Evolutionary conservation across 106 monocot species (phyloP).

Genomic region (Dioscorea zingiberensis): DNA sequence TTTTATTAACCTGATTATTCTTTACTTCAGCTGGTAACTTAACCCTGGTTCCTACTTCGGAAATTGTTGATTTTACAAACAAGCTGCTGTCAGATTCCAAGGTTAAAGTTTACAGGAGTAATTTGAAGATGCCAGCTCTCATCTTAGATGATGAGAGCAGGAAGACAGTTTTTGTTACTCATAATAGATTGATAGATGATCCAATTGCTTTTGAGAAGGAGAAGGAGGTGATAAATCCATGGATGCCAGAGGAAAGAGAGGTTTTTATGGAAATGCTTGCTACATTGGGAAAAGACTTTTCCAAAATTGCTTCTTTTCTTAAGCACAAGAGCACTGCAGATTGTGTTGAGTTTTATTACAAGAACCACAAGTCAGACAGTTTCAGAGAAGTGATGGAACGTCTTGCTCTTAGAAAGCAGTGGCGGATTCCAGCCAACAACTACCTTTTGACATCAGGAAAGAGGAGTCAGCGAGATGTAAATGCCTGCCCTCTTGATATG

Average conservation of each 20-base stretch:
- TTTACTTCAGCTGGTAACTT: slow-evolving; percentile 44
- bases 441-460: slow-evolving; percentile 49
- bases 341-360: slow-evolving; percentile 95
- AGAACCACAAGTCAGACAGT: slow-evolving; percentile 74
- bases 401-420: slow-evolving; percentile 38
- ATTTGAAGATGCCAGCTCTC: slow-evolving; percentile 77
- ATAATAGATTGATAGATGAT: slow-evolving; percentile 75
- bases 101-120: slow-evolving; percentile 34
- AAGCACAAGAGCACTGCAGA: slow-evolving; percentile 86
- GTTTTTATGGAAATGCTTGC: slow-evolving; percentile 87
- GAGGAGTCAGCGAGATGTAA: slow-evolving; percentile 47
- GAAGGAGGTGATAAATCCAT: slow-evolving; percentile 66
- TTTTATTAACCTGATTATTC: too few relatives aligned
- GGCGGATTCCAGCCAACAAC: slow-evolving; percentile 24
- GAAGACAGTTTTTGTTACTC: slow-evolving; percentile 38
- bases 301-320: slow-evolving; percentile 67
- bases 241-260: slow-evolving; percentile 67
- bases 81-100: slow-evolving; percentile 50
- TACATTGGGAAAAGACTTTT: slow-evolving; percentile 71
- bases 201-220: slow-evolving; percentile 59
- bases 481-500: slow-evolving; percentile 44
- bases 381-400: slow-evolving; percentile 68
- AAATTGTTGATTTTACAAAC: slow-evolving; percentile 50
- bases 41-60: slow-evolving; percentile 47
- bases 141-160: slow-evolving; percentile 68